phyloP scores from a whole-genome alignment of 2,329 filamentous ascomycete species.

The Penicillium nordicum region DNA sequence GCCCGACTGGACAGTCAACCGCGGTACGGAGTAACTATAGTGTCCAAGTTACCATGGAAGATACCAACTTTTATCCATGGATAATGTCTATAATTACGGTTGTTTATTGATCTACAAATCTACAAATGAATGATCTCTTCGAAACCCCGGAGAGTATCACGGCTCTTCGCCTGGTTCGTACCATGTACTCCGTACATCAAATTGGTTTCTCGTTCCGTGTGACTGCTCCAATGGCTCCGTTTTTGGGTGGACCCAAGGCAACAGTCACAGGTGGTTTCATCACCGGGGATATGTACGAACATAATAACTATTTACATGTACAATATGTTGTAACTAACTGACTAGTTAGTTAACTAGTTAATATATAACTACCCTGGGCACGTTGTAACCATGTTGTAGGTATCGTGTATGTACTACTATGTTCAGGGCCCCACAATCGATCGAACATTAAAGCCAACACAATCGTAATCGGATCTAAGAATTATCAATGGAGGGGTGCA shows the following conservation, averaged over 20 bases:
- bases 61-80: slow-evolving; percentile 10
- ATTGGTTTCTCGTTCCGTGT: background rate
- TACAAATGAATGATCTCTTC: background rate
- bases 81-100: slow-evolving; percentile 9
- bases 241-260: background rate
- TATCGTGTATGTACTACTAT: background rate
- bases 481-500: background rate
- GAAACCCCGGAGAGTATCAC: background rate
- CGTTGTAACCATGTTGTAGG: background rate
- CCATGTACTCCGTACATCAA: background rate
- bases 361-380: no score
- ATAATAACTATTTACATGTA: background rate
- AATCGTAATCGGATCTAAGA: background rate
- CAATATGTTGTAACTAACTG: no score
- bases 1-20: background rate
- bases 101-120: slow-evolving; percentile 15
- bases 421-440: background rate
- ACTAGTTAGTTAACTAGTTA: no score
- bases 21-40: background rate
- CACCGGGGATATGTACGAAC: background rate
- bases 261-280: background rate
- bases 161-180: background rate
- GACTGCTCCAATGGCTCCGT: background rate
- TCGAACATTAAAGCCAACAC: background rate
- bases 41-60: background rate